Evolutionary conservation across 2,329 filamentous ascomycete genomes (phyloP), one percentile per base, ranked within the genome.

Genomic region (Mycosphaerella arachidis): DNA sequence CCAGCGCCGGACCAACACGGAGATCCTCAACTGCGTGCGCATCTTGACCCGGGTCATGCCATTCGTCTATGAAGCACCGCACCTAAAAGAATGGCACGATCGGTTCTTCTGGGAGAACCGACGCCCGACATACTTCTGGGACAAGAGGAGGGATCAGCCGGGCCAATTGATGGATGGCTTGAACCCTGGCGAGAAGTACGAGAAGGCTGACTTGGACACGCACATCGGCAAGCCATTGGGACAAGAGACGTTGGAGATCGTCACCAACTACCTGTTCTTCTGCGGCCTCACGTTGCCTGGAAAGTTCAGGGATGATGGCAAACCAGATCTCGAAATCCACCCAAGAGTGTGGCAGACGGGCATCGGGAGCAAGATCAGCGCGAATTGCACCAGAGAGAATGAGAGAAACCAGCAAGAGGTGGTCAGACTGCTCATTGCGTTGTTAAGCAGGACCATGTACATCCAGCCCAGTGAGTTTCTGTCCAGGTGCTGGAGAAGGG

Each of bases 281-380:
- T 87, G 89, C 8, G 90, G 92, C 57, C 89, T 99, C 70, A 96
- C 93, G 0, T 83, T 97, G 16, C 90, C 93, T 9, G 65, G 60
- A 46, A 66, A 64, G 57, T 33, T 66, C n/a, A 63, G 68, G 46
- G 63, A 61, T 2, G 53, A 69, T n/a, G 69, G 68, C 9, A 58
- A 57, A 9, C 63, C 67, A 3, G 66, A 70, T 31, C 58, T 65
- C 18, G 67, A 94, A 73, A 89, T 97, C 58, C 89, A 88, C 7
- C 96, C 94, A 76, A 89, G 91, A 56, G 97, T 99, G 72, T 99
- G 94, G 94, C 92, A 97, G 77, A 97, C 91, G 71, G 94, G 94
- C 52, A 93, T 99, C 31, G 94, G 94, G 13, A 97, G 93, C 79
- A 96, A 96, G 74, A 90, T 89, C 16, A 86, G 92, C 5, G 86